phyloP scores from a whole-genome alignment of 208 protist species.

The Crithidia bombi region DNA sequence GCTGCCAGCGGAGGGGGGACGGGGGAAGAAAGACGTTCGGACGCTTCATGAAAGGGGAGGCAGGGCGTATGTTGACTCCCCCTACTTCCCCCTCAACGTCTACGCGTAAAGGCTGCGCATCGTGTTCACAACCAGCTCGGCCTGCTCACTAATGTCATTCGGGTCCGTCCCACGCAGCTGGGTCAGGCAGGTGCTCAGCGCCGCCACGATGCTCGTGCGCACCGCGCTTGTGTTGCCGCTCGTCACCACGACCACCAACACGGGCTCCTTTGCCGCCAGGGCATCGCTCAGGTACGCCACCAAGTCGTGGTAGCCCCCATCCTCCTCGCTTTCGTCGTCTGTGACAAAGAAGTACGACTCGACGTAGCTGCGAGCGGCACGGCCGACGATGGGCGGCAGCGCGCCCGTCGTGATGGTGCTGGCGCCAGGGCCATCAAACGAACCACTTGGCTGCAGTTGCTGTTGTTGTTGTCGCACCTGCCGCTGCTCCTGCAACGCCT shows the following conservation, averaged over 20 bases:
- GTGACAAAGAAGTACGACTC: constrained; percentile 69
- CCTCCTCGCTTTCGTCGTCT: constrained; percentile 34
- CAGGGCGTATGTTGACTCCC: neutral
- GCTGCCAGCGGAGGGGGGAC: too few species aligned
- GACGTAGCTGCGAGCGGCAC: constrained; percentile 38
- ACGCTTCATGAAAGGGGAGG: too few species aligned
- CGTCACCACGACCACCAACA: constrained; percentile 55
- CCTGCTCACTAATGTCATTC: constrained; percentile 45
- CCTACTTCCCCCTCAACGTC: neutral
- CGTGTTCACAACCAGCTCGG: constrained; percentile 39
- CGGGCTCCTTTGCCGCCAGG: constrained; percentile 29
- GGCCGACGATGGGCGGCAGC: constrained; percentile 48
- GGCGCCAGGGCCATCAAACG: neutral
- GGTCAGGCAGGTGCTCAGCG: constrained; percentile 39
- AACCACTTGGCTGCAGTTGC: neutral
- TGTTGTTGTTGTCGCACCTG: constrained; percentile 13
- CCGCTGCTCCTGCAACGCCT: constrained; percentile 21
- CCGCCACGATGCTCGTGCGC: constrained; percentile 52
- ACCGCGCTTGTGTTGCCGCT: constrained; percentile 27
- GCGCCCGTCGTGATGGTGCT: constrained; percentile 4
- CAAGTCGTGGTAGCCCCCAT: constrained; percentile 50
- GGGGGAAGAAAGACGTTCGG: too few species aligned
- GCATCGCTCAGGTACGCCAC: constrained; percentile 41
- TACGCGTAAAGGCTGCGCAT: constrained; percentile 47
- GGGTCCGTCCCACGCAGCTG: constrained; percentile 6